Evolutionary conservation across 2,329 filamentous ascomycete species (phyloP).

Genomic region (Verticillium dahliae): DNA sequence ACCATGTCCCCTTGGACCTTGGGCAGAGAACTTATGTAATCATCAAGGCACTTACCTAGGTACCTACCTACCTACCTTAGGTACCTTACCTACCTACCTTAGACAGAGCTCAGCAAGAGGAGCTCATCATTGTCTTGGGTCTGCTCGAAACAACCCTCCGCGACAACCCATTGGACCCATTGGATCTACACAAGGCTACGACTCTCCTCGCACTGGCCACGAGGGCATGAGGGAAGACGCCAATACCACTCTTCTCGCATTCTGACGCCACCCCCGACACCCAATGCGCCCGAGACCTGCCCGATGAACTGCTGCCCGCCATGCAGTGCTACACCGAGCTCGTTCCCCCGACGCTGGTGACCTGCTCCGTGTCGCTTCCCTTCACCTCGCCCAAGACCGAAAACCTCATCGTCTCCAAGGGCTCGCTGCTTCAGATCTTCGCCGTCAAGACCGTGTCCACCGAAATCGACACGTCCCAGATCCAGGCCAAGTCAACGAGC

Average conservation of each 20-base stretch:
- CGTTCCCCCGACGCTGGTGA: slow-evolving; percentile 88
- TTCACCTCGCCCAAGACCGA: slow-evolving; percentile 69
- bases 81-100: too few relatives aligned
- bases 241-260: not conserved
- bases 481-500: slow-evolving; percentile 27
- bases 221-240: not conserved
- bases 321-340: slow-evolving; percentile 99
- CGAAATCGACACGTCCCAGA: slow-evolving; percentile 47
- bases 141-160: not conserved
- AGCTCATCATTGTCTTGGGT: not conserved
- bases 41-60: not conserved
- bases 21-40: not conserved
- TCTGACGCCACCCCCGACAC: not conserved
- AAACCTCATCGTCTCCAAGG: slow-evolving; percentile 88
- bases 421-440: slow-evolving; percentile 90
- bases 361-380: slow-evolving; percentile 73
- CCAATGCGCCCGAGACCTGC: not conserved
- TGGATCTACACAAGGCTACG: not conserved
- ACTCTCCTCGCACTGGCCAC: not conserved
- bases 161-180: not conserved
- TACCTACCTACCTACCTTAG: too few relatives aligned
- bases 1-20: too few relatives aligned
- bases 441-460: slow-evolving; percentile 60
- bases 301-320: slow-evolving; percentile 15
- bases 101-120: not conserved